phyloP scores from a whole-genome alignment of 1,284 basidiomycete genomes.

The Exobasidium rhododendri region DNA sequence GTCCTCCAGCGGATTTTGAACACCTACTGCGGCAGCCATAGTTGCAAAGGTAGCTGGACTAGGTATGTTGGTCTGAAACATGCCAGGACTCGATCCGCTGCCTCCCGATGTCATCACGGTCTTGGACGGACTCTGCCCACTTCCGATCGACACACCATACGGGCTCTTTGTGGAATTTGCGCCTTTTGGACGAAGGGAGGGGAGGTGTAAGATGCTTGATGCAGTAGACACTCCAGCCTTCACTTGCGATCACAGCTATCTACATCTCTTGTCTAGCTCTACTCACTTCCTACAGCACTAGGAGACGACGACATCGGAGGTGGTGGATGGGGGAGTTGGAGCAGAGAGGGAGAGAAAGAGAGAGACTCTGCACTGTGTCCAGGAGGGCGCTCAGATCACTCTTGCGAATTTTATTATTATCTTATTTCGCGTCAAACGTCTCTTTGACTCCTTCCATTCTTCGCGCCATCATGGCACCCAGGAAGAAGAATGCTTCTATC shows the following conservation, averaged over 20 bases:
- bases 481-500: slow-evolving; percentile 50
- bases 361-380: too few species aligned
- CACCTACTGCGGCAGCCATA: slow-evolving; percentile 6
- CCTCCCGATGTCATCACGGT: not conserved
- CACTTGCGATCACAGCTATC: not conserved
- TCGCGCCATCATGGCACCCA: slow-evolving; percentile 38
- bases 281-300: not conserved
- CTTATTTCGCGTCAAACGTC: not conserved
- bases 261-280: not conserved
- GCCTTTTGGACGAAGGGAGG: not conserved
- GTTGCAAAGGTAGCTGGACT: slow-evolving; percentile 4
- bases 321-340: not conserved
- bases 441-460: not conserved
- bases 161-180: not conserved
- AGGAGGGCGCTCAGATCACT: not conserved
- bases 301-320: not conserved
- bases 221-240: not conserved
- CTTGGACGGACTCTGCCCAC: not conserved
- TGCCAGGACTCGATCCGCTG: not conserved
- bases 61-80: not conserved
- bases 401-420: not conserved
- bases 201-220: not conserved
- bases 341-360: not conserved
- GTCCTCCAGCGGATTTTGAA: not conserved
- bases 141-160: not conserved